These are phyloP conservation scores for Saxispiralis lemnorum DNA, from an alignment of 495 filamentous ascomycete species.

Conservation along the genomic window DNA sequence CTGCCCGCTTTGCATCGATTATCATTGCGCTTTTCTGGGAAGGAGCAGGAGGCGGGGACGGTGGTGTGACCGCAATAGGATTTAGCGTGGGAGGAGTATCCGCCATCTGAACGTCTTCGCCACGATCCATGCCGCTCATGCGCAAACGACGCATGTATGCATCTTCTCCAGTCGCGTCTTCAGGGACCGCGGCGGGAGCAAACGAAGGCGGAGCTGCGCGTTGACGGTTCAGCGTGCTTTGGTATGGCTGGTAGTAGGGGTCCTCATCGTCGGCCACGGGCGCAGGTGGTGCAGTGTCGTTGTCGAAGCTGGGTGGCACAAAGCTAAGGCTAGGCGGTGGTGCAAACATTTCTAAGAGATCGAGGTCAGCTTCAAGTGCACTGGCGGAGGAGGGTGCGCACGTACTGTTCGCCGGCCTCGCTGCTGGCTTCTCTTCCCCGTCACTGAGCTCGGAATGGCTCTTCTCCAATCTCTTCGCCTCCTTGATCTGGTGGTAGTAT, in stretches of 20 bases:
- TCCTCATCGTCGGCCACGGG: conserved; percentile 6
- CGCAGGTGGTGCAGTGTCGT: neutral
- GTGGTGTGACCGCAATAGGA: conserved; percentile 5
- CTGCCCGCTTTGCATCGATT: conserved; percentile 9
- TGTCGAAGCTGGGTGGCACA: conserved; percentile 14
- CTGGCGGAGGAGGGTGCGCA: neutral
- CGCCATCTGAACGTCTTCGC: neutral
- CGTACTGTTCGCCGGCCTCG: conserved; percentile 3
- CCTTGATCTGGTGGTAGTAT: conserved; percentile 52
- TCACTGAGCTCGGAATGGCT: neutral
- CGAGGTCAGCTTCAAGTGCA: neutral
- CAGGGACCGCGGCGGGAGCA: conserved; percentile 1
- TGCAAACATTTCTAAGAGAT: conserved; percentile 11
- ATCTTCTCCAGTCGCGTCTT: conserved; percentile 17
- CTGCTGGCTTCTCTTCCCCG: neutral
- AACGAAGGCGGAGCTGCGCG: neutral
- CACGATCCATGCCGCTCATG: conserved; percentile 20
- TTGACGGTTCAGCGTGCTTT: neutral
- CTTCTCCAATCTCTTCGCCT: conserved; percentile 26
- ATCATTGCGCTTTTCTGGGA: neutral
- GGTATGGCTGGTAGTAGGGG: conserved; percentile 6
- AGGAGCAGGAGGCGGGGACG: conserved; percentile 10
- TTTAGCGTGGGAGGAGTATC: neutral
- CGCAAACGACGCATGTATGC: conserved; percentile 37
- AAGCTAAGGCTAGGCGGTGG: conserved; percentile 12